Percentiles rank a stretch among this genome's conserved stretches.
Evolutionary conservation across 108 stramenopile species (phyloP).

Genomic region (Nitzschia sp.): DNA sequence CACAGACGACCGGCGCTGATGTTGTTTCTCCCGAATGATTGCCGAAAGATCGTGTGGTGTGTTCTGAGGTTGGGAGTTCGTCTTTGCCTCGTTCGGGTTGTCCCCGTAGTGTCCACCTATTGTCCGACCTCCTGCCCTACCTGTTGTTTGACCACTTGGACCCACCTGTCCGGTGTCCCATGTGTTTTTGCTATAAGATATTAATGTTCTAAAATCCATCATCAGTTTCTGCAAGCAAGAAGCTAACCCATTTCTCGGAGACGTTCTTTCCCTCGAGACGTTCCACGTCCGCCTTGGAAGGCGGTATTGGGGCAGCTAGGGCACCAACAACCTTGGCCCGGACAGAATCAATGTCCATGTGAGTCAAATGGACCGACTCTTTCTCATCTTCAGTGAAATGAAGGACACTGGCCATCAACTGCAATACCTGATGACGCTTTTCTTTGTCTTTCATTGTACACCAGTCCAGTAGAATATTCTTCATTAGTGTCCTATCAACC

Average conservation of each 20-base stretch:
- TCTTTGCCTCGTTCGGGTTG: no score
- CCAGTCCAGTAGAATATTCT: conserved; percentile 90
- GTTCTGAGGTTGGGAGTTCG: no score
- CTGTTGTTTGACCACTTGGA: no score
- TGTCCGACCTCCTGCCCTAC: no score
- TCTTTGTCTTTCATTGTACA: conserved; percentile 58
- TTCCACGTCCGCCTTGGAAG: conserved; percentile 69
- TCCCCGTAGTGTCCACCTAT: no score
- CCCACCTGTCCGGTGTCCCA: no score
- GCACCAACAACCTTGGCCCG: conserved; percentile 55
- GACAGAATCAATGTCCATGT: conserved; percentile 34
- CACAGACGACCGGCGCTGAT: no score
- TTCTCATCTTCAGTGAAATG: conserved; percentile 88
- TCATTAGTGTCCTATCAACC: conserved; percentile 82
- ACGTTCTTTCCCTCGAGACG: conserved; percentile 81
- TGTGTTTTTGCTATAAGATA: no score
- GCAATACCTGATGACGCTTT: conserved; percentile 72
- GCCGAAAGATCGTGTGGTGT: no score
- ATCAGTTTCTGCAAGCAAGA: conserved; percentile 83
- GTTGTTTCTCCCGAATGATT: no score
- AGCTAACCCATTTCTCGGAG: conserved; percentile 84
- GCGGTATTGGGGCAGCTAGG: conserved; percentile 75
- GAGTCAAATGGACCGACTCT: conserved; percentile 63
- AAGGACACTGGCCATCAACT: conserved; percentile 79
- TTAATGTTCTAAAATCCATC: conserved; percentile 29